Evolutionary conservation across 2,329 filamentous ascomycete species (phyloP), one percentile per base, ranked within the genome.

Genomic region (Stemphylium beticola): DNA sequence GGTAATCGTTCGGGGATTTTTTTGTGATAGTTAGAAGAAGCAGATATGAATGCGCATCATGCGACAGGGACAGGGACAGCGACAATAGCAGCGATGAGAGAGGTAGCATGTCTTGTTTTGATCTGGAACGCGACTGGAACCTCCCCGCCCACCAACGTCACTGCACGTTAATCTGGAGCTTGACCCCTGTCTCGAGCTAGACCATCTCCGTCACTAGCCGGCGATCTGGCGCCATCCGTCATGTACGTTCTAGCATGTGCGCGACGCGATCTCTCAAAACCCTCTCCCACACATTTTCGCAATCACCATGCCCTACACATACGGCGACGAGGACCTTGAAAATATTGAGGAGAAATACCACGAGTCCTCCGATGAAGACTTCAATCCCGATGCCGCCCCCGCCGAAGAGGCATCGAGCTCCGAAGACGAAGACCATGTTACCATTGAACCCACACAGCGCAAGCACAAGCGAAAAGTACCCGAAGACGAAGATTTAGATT

Each of bases 361-460:
- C 54, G 91, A 91, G 65, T 84, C 81, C 14, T 90, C 88, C 1
- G 87, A 87, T 3, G 86, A 91, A 62, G 89, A 92, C 69, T 89
- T 88, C 9, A 88, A 91, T 68, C 91, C 91, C 58, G 83, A 86
- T 20, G 85, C 84, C n/a, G 86, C 24, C 66, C 75, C 33, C 72
- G 71, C 62, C 29, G 80, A 77, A 14, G 78, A 75, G 12, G 81
- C 80, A 10, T 83, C 83, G 4, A 85, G 83, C 52, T 82, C 81
- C 7, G 74, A 71, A 18, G 77, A 77, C 45, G 68, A 73, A 34
- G 76, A 72, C 38, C 72, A 68, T 42, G 62, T 57, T 48, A 50
- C 58, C 3, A 47, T 58, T 26, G 65, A 63, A 38, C 57, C 65
- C n/a, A 39, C 55, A 44, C 61, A 60, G 37, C 61, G 57, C 49